phyloP scores from a whole-genome alignment of 345 rosid genomes.

The Aethionema arabicum region DNA sequence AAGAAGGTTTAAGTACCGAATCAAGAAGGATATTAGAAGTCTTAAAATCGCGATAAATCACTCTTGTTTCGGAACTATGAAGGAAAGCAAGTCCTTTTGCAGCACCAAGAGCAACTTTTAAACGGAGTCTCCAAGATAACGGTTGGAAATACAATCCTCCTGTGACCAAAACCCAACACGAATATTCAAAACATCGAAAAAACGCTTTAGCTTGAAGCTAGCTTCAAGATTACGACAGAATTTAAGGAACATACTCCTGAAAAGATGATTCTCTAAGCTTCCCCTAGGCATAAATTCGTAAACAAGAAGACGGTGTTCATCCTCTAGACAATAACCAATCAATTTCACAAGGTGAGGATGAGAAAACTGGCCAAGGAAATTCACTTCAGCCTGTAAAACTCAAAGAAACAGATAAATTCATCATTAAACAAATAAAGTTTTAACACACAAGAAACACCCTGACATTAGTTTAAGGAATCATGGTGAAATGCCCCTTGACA shows the following conservation, averaged over 20 bases:
- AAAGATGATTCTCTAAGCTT: constrained; percentile 97
- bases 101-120: constrained; percentile 91
- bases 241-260: constrained; percentile 67
- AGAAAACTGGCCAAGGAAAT: constrained; percentile 88
- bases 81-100: constrained; percentile 97
- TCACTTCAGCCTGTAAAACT: constrained; percentile 86
- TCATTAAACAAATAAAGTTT: not conserved
- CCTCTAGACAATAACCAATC: constrained; percentile 89
- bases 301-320: constrained; percentile 88
- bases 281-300: constrained; percentile 98
- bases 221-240: not conserved
- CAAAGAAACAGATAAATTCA: constrained; percentile 17
- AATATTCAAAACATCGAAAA: constrained; percentile 12
- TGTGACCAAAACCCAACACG: constrained; percentile 5
- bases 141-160: constrained; percentile 33
- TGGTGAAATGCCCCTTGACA: no score
- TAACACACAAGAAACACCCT: constrained; percentile 5
- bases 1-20: constrained; percentile 50
- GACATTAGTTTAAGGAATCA: not conserved
- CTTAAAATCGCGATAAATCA: constrained; percentile 94
- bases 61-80: constrained; percentile 88
- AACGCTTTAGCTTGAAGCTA: not conserved
- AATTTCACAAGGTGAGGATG: constrained; percentile 92
- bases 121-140: constrained; percentile 42
- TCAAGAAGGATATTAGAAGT: constrained; percentile 94